Evolutionary conservation across 2,329 filamentous ascomycete genomes (phyloP).

Genomic region (Ophiocordyceps polyrhachis-furcata): DNA sequence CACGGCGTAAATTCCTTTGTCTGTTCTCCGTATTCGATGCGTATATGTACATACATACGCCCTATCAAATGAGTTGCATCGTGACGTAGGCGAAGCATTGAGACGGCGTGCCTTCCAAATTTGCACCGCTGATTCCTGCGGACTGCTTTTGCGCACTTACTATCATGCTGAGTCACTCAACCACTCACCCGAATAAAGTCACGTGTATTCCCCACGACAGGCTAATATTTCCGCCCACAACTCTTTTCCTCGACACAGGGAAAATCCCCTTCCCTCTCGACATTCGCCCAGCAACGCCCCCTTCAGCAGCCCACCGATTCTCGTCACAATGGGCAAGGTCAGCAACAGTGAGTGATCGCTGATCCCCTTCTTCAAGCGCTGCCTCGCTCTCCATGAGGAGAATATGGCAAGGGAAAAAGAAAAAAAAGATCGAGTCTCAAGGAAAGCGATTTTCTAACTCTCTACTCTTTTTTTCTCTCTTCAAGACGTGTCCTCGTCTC

Average conservation of each 20-base stretch:
- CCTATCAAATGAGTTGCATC: too few species aligned
- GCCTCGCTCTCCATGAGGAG: background rate
- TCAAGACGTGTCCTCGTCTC: slow-evolving; percentile 51
- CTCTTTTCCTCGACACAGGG: background rate
- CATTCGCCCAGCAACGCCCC: slow-evolving; percentile 1
- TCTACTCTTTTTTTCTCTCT: background rate
- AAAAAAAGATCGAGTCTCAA: background rate
- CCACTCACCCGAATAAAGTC: background rate
- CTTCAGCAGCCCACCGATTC: slow-evolving; percentile 11
- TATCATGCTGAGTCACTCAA: background rate
- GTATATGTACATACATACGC: too few species aligned
- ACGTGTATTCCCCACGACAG: background rate
- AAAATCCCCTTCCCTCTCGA: background rate
- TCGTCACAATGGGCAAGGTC: slow-evolving; percentile 51
- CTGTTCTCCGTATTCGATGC: too few species aligned
- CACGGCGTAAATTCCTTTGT: slow-evolving; percentile 4
- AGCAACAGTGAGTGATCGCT: slow-evolving; percentile 31
- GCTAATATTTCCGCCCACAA: background rate
- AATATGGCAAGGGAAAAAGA: background rate
- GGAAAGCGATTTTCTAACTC: background rate
- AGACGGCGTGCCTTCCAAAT: too few species aligned
- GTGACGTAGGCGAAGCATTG: too few species aligned
- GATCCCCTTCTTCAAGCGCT: too few species aligned
- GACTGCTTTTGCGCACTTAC: background rate
- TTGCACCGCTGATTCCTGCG: too few species aligned